These are phyloP conservation scores for Paraconiothyrium sp. DNA, from an alignment of 2,329 filamentous ascomycete species.

Conservation along the genomic window DNA sequence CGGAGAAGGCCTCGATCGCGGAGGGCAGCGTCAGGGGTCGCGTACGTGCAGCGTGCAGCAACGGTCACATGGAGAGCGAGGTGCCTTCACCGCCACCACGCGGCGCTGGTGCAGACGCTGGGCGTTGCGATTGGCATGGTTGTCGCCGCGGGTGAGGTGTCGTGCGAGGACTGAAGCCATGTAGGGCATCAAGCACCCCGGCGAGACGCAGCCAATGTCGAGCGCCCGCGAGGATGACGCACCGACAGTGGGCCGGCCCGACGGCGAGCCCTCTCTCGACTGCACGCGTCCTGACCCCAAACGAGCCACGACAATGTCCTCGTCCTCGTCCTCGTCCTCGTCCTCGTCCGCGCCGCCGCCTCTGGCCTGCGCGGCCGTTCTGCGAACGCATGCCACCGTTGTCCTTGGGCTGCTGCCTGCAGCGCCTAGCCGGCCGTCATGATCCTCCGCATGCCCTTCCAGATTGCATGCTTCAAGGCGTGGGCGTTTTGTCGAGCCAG, in stretches of 20 bases:
- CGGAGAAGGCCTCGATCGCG: constrained; percentile 14
- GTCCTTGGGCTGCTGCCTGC: constrained; percentile 34
- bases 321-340: constrained; percentile 8
- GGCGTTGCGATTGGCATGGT: constrained; percentile 15
- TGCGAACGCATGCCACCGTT: constrained; percentile 22
- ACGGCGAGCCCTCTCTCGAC: constrained; percentile 33
- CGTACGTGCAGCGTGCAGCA: constrained; percentile 17
- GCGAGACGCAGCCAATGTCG: constrained; percentile 32
- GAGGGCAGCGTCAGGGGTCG: constrained; percentile 20
- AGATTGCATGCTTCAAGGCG: constrained; percentile 51
- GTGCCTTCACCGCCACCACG: constrained; percentile 29
- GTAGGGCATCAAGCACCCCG: constrained; percentile 20
- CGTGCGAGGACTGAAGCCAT: constrained; percentile 18
- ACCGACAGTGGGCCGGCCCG: constrained; percentile 32
- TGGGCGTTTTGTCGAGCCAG: constrained; percentile 53
- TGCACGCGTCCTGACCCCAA: constrained; percentile 14
- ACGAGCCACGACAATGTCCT: constrained; percentile 15
- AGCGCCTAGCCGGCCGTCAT: constrained; percentile 40
- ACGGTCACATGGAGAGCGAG: constrained; percentile 28
- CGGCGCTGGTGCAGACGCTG: constrained; percentile 14
- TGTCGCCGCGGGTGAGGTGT: constrained; percentile 22
- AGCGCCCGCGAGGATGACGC: constrained; percentile 9
- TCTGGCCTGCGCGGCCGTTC: not conserved
- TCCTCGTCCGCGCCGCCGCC: constrained; percentile 12
- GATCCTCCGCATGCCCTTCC: constrained; percentile 47